Evolutionary conservation across 2,329 filamentous ascomycete species (phyloP).

Genomic region (Hysterium pulicare): DNA sequence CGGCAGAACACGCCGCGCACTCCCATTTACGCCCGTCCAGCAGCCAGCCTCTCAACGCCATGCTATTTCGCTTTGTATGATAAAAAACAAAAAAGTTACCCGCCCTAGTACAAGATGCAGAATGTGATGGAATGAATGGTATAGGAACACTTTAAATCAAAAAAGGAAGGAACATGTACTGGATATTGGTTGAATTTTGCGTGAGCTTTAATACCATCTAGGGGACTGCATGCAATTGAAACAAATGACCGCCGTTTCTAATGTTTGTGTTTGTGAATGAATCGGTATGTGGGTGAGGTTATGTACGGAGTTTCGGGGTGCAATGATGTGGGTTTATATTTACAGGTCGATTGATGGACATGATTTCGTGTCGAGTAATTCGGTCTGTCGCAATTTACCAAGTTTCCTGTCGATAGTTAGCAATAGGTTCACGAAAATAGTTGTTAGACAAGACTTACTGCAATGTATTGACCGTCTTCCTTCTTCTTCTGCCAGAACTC

Average conservation of each 20-base stretch:
- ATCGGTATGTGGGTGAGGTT: neutral
- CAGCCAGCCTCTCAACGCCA: too few relatives aligned
- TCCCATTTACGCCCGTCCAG: too few relatives aligned
- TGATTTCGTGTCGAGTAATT: too few relatives aligned
- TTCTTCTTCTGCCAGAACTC: slow-evolving; percentile 92
- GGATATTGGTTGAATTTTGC: neutral
- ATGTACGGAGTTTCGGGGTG: neutral
- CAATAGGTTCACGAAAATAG: neutral
- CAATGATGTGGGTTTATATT: neutral
- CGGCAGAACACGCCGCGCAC: too few relatives aligned
- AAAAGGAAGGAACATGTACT: neutral
- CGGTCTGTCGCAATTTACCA: slow-evolving; percentile 3
- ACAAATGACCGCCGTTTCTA: too few relatives aligned
- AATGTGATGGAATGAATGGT: neutral
- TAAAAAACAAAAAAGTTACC: neutral
- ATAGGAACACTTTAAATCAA: neutral
- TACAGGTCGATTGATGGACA: too few relatives aligned
- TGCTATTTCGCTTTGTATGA: neutral
- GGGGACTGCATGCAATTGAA: neutral
- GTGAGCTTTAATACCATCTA: neutral
- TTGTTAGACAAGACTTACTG: slow-evolving; percentile 49
- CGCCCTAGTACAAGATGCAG: neutral
- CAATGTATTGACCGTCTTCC: slow-evolving; percentile 91
- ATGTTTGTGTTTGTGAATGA: neutral
- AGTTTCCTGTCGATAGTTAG: slow-evolving; percentile 6